Evolutionary conservation across 805 yeast species (phyloP), one percentile per base, ranked within the genome.

Genomic region (Candida xiaguanensis): DNA sequence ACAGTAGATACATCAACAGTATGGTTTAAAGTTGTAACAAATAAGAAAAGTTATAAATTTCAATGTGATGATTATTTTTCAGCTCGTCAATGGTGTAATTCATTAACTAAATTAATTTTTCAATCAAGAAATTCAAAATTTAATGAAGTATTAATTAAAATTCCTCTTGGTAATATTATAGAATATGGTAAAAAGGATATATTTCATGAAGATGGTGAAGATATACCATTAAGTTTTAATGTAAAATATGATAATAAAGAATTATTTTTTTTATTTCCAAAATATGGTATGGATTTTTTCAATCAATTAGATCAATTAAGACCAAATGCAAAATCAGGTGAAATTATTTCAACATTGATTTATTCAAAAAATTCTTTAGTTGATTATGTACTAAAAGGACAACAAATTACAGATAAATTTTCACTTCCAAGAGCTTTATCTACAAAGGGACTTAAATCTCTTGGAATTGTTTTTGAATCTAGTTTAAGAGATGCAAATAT

Each of bases 1-100:
- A 48, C 47, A 8, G 36, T 51, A 5, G 72, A 65, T 27, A 42
- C 46, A 17, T 41, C 53, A 2, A 70, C 67, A 1, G 63, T 58
- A 3, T 77, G 82, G 74, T 77, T 90, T 51, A 69, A 72, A 31
- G 61, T 91, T 17, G 58, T 72, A 2, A 80, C 88, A 2, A 78
- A 72, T 30, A 67, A 72, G 22, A 40, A 77, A 46, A 70, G 76
- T 0, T 81, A 81, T 56, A 70, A 72, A 29, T 84, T 90, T 49
- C 73, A 75, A 45, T 85, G 95, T 2, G 96, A 90, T 52, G 79
- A 83, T 17, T 61, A 75, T 12, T 78, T 72, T 44, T 65, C 82
- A 5, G 97, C 97, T 0, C 72, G 85, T 42, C 75, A 81, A 13
- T 91, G 98, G 98, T 81, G 77, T 33, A 79, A 81, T 38, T 63